These are phyloP conservation scores for Cinchona pubescens DNA, from an alignment of 257 asterid genomes.

Conservation along the genomic window DNA sequence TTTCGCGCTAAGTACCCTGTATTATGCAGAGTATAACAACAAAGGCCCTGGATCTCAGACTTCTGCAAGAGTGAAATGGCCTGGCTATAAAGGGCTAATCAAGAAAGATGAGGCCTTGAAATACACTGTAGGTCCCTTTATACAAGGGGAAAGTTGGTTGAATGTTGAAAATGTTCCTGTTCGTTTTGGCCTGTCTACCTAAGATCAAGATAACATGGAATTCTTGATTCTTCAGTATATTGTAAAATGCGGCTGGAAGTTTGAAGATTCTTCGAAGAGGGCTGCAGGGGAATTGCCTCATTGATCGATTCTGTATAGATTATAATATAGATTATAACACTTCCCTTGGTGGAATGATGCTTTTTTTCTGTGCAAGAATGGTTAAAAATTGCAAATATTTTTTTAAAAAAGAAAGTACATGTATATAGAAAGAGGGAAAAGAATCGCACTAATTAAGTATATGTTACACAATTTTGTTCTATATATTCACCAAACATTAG, in stretches of 20 bases:
- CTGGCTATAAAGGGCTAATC: slow-evolving; percentile 41
- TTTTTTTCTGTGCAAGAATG: neutral
- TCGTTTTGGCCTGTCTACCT: slow-evolving; percentile 51
- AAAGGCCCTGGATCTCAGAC: slow-evolving; percentile 57
- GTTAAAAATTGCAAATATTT: neutral
- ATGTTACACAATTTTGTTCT: slow-evolving; percentile 7
- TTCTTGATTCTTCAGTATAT: slow-evolving; percentile 2
- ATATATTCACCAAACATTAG: neutral
- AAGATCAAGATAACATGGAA: slow-evolving; percentile 3
- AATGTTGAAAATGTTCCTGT: slow-evolving; percentile 37
- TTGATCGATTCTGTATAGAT: slow-evolving; percentile 8
- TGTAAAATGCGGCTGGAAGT: no score
- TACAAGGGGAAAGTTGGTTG: slow-evolving; percentile 62
- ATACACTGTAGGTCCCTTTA: slow-evolving; percentile 56
- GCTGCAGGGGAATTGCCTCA: slow-evolving; percentile 6
- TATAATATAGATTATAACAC: no score
- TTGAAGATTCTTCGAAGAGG: neutral
- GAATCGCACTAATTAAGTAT: neutral
- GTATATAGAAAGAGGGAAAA: neutral
- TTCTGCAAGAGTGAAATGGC: slow-evolving; percentile 57
- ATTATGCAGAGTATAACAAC: slow-evolving; percentile 58
- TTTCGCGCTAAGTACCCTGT: slow-evolving; percentile 51
- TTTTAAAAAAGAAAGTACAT: neutral
- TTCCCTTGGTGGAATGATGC: neutral
- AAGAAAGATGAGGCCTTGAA: slow-evolving; percentile 50